Conservation (phyloP, 2,329 filamentous ascomycete genomes). For the Coleophoma crateriformis region DNA sequence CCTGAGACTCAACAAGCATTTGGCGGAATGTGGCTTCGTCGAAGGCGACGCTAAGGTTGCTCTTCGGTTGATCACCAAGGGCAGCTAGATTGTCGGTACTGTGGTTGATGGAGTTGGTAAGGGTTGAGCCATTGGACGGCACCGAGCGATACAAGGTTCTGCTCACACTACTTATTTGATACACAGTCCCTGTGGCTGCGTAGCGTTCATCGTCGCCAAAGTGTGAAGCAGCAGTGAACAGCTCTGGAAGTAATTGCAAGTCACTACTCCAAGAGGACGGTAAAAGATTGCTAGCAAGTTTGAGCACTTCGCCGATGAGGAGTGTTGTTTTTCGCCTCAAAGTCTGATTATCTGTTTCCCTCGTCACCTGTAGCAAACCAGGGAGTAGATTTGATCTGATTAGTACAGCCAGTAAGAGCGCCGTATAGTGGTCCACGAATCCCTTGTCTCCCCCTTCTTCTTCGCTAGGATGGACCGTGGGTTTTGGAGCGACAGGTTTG, state of each 20-base stretch:
- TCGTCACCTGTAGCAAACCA: conserved; percentile 57
- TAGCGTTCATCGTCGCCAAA: conserved; percentile 70
- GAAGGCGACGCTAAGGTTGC: conserved; percentile 40
- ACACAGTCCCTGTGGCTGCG: conserved; percentile 82
- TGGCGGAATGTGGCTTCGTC: conserved; percentile 61
- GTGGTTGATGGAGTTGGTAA: conserved; percentile 17
- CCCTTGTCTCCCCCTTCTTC: conserved; percentile 73
- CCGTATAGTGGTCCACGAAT: conserved; percentile 90
- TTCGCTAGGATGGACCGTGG: conserved; percentile 45
- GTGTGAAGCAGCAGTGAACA: conserved; percentile 71
- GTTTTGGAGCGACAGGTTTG: conserved; percentile 49
- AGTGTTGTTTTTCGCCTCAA: conserved; percentile 86
- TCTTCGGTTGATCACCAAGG: conserved; percentile 53
- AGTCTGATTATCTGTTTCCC: conserved; percentile 60
- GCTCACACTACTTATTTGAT: conserved; percentile 97
- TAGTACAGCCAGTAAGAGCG: conserved; percentile 78
- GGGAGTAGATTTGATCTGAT: conserved; percentile 73
- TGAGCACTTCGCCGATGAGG: conserved; percentile 84
- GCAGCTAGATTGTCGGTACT: conserved; percentile 41
- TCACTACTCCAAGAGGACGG: conserved; percentile 77
- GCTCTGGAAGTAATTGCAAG: conserved; percentile 80
- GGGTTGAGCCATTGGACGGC: conserved; percentile 31
- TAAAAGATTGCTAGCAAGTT: conserved; percentile 79
- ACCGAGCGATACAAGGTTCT: conserved; percentile 81
- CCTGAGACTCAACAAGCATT: conserved; percentile 69